A percentile compares a stretch with the other conserved stretches of the same genome.
phyloP scores from a whole-genome alignment of 306 rosid genomes.

The Begonia loranthoides region DNA sequence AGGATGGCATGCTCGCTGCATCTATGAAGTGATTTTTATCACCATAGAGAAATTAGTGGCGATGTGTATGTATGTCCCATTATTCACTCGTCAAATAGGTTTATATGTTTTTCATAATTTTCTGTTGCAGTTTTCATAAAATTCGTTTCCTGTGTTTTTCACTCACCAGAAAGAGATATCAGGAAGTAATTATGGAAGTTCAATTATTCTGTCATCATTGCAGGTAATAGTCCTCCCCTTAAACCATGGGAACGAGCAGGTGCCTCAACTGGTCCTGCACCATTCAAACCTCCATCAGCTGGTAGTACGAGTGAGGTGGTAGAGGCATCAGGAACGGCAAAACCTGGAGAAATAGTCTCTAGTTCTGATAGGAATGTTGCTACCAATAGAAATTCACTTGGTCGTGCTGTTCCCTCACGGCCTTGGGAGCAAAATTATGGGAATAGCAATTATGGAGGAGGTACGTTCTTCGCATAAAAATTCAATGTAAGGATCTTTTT shows the following conservation, averaged over 20 bases:
- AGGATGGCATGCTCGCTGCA: too few relatives aligned
- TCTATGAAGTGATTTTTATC: neutral
- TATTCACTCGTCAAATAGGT: neutral
- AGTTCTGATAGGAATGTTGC: slow-evolving; percentile 32
- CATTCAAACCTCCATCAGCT: slow-evolving; percentile 73
- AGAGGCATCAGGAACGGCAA: slow-evolving; percentile 96
- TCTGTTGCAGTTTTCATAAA: neutral
- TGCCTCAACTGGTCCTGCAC: slow-evolving; percentile 71
- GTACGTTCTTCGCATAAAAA: slow-evolving; percentile 9
- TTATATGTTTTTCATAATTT: neutral
- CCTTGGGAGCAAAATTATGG: slow-evolving; percentile 94
- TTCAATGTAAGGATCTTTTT: neutral
- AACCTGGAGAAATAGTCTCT: slow-evolving; percentile 85
- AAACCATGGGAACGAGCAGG: slow-evolving; percentile 95
- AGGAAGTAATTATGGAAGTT: neutral
- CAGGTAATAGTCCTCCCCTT: slow-evolving; percentile 69
- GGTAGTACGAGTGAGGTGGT: slow-evolving; percentile 87
- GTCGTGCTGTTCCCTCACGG: slow-evolving; percentile 79
- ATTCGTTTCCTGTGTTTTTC: neutral
- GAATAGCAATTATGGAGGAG: slow-evolving; percentile 52
- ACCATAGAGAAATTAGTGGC: neutral
- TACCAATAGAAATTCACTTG: slow-evolving; percentile 40
- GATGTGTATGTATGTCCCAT: neutral
- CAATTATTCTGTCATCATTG: slow-evolving; percentile 12
- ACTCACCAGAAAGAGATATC: too few relatives aligned